These are phyloP conservation scores for Phytophthora parvispora DNA, from an alignment of 352 stramenopile species.

Conservation along the genomic window DNA sequence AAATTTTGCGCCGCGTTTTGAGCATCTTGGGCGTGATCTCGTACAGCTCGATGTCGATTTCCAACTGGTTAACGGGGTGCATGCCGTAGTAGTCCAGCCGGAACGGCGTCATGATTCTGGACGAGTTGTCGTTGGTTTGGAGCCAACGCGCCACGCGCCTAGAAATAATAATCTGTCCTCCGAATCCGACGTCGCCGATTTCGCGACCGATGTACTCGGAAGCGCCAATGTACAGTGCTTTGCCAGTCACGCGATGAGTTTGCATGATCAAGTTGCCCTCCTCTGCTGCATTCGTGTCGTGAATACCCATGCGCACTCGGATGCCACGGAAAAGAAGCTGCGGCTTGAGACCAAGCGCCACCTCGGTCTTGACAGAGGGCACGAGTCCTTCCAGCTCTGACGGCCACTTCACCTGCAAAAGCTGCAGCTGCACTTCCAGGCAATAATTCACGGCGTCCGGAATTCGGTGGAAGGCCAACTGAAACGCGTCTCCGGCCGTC, in stretches of 20 bases:
- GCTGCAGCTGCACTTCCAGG: slow-evolving; percentile 66
- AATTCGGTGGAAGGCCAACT: slow-evolving; percentile 78
- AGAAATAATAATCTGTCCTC: slow-evolving; percentile 78
- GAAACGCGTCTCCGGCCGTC: slow-evolving; percentile 77
- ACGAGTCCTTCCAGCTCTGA: slow-evolving; percentile 59
- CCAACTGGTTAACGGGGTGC: slow-evolving; percentile 57
- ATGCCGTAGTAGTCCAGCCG: slow-evolving; percentile 61
- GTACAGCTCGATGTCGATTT: slow-evolving; percentile 70
- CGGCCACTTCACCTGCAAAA: slow-evolving; percentile 73
- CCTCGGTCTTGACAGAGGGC: slow-evolving; percentile 67
- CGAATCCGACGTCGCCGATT: slow-evolving; percentile 70
- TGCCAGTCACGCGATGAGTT: slow-evolving; percentile 73
- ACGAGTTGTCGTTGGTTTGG: slow-evolving; percentile 39
- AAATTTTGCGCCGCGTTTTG: slow-evolving; percentile 62
- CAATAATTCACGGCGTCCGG: slow-evolving; percentile 73
- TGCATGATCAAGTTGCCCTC: slow-evolving; percentile 64
- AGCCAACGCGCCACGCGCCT: slow-evolving; percentile 68
- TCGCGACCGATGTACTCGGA: slow-evolving; percentile 74
- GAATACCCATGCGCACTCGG: slow-evolving; percentile 82
- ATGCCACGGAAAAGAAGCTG: slow-evolving; percentile 69
- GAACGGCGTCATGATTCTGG: slow-evolving; percentile 53
- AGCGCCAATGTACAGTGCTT: slow-evolving; percentile 72
- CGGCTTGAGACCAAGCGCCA: slow-evolving; percentile 52
- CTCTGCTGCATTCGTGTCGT: slow-evolving; percentile 62
- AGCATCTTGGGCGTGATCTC: slow-evolving; percentile 68